phyloP scores from a whole-genome alignment of 371 early-diverging fungal species.

The Mucor saturninus region DNA sequence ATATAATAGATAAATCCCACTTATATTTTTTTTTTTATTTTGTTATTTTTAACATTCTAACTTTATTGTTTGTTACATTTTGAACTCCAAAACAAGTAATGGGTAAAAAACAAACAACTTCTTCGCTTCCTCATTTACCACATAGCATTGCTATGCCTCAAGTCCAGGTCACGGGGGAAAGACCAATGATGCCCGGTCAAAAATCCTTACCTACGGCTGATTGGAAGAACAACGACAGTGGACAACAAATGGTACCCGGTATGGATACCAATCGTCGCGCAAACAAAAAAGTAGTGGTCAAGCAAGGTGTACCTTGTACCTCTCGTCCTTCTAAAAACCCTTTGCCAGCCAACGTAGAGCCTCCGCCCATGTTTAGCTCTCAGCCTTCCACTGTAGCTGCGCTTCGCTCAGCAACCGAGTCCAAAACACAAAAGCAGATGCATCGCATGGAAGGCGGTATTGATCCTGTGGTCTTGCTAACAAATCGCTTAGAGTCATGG shows the following conservation, averaged over 20 bases:
- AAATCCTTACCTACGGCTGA: slow-evolving; percentile 19
- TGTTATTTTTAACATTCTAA: background rate
- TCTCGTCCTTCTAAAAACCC: slow-evolving; percentile 28
- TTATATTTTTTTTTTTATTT: slow-evolving; percentile 5
- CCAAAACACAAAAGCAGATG: slow-evolving; percentile 33
- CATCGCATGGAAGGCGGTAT: slow-evolving; percentile 52
- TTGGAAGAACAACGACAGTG: slow-evolving; percentile 9
- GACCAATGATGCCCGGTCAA: slow-evolving; percentile 29
- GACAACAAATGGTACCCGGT: slow-evolving; percentile 11
- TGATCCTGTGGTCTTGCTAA: slow-evolving; percentile 40
- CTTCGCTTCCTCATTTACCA: slow-evolving; percentile 45
- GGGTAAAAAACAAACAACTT: slow-evolving; percentile 16
- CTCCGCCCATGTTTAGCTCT: slow-evolving; percentile 46
- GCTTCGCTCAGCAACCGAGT: slow-evolving; percentile 18
- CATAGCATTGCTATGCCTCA: slow-evolving; percentile 37
- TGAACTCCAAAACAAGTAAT: slow-evolving; percentile 5
- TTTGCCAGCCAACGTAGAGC: slow-evolving; percentile 21
- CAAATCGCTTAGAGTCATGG: slow-evolving; percentile 43
- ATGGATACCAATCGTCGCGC: slow-evolving; percentile 11
- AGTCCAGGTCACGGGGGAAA: slow-evolving; percentile 7
- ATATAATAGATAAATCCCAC: background rate
- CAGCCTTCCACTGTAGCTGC: slow-evolving; percentile 23
- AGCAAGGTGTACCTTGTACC: slow-evolving; percentile 31
- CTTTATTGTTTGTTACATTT: slow-evolving; percentile 8
- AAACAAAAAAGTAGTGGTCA: slow-evolving; percentile 2